Evolutionary conservation across 1,284 basidiomycete genomes (phyloP).

Genomic region (Thelephora terrestris): DNA sequence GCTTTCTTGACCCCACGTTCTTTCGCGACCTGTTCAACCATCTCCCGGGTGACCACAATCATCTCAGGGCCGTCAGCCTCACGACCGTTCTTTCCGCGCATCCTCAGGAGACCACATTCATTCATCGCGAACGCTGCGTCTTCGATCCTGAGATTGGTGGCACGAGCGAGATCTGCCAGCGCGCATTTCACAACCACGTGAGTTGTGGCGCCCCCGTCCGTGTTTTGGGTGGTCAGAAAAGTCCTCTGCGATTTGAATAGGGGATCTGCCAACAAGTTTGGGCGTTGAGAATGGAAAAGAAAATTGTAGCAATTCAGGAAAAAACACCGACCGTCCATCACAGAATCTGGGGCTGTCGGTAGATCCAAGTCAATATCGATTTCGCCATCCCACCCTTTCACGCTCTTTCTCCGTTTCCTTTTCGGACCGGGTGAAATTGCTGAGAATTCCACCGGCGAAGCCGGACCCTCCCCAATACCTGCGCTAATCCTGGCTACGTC

Average conservation of each 20-base stretch:
- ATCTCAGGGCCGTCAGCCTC: constrained; percentile 19
- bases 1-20: constrained; percentile 56
- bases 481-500: constrained; percentile 21
- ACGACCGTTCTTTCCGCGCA: constrained; percentile 9
- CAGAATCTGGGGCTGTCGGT: constrained; percentile 5
- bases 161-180: constrained; percentile 62
- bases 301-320: background rate
- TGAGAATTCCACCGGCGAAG: constrained; percentile 18
- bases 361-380: constrained; percentile 16
- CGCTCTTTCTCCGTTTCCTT: constrained; percentile 35
- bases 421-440: constrained; percentile 13
- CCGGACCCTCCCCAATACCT: constrained; percentile 12
- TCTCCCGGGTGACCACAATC: constrained; percentile 57
- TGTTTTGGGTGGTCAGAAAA: constrained; percentile 44
- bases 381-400: constrained; percentile 62
- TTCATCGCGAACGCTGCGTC: constrained; percentile 84
- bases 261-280: constrained; percentile 16
- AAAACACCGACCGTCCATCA: constrained; percentile 5
- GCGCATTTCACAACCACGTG: constrained; percentile 59
- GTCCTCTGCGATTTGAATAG: constrained; percentile 36
- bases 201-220: constrained; percentile 56
- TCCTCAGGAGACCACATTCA: constrained; percentile 70
- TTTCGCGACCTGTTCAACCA: constrained; percentile 59
- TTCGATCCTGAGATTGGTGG: constrained; percentile 76
- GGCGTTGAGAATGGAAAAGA: background rate